These are phyloP conservation scores for Albatrellus sp. DNA, from an alignment of 1,284 basidiomycete species.

Conservation along the genomic window DNA sequence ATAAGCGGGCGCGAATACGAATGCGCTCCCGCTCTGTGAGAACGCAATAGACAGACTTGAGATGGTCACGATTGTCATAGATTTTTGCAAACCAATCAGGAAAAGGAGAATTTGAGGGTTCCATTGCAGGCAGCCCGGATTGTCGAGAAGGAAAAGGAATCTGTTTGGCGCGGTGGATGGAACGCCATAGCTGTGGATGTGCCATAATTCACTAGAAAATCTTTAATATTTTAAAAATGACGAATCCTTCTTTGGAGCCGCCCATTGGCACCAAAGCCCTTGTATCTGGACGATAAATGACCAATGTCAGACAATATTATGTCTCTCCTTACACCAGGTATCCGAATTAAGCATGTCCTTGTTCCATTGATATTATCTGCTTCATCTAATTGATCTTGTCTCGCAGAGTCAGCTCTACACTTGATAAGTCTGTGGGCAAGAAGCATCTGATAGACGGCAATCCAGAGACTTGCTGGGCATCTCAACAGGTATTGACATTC, in stretches of 20 bases:
- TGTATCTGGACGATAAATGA: too few species aligned
- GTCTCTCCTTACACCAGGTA: constrained; percentile 27
- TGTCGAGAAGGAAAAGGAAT: too few species aligned
- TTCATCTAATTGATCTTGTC: background rate
- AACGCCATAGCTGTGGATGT: too few species aligned
- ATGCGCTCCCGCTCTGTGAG: constrained; percentile 31
- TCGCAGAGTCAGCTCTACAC: constrained; percentile 69
- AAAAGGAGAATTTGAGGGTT: constrained; percentile 2
- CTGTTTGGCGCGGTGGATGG: too few species aligned
- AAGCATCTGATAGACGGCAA: constrained; percentile 58
- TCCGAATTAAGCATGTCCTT: constrained; percentile 34
- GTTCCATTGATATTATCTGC: background rate
- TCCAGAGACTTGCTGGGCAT: constrained; percentile 76
- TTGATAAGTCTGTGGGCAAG: constrained; percentile 68
- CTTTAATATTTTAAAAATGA: too few species aligned
- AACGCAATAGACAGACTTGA: constrained; percentile 20
- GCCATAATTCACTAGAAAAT: too few species aligned
- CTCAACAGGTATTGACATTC: constrained; percentile 44
- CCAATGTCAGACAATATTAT: background rate
- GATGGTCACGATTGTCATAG: constrained; percentile 18
- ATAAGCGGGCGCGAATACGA: constrained; percentile 21
- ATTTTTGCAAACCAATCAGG: constrained; percentile 20
- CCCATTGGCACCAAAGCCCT: too few species aligned
- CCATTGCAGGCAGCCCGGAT: too few species aligned
- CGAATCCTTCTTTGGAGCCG: too few species aligned